phyloP scores from a whole-genome alignment of 257 asterid species.

The Pogostemon cablin region DNA sequence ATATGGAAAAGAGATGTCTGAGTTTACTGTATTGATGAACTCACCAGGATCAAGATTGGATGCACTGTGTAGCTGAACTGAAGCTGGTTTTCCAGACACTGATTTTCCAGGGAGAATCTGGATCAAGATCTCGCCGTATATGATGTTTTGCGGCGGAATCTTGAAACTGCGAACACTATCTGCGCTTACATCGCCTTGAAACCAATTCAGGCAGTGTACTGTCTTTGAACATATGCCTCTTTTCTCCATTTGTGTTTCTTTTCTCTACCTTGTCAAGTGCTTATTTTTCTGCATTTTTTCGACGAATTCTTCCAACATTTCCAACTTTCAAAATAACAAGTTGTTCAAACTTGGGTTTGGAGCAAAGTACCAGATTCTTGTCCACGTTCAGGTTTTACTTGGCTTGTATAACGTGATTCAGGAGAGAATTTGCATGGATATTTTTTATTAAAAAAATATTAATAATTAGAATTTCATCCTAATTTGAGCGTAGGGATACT shows the following conservation, averaged over 20 bases:
- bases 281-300: not conserved
- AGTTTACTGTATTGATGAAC: conserved; percentile 12
- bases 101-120: conserved; percentile 37
- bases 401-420: not conserved
- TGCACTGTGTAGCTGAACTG: conserved; percentile 44
- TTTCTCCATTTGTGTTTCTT: conserved; percentile 14
- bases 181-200: conserved; percentile 33
- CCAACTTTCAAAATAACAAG: conserved; percentile 19
- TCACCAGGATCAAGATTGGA: conserved; percentile 40
- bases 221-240: conserved; percentile 25
- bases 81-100: conserved; percentile 37
- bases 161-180: not conserved
- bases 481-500: too few relatives aligned
- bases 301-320: not conserved
- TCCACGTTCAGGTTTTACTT: conserved; percentile 27
- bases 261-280: conserved; percentile 6
- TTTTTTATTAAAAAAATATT: too few relatives aligned
- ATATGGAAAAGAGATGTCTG: too few relatives aligned
- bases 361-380: conserved; percentile 46
- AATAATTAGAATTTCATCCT: too few relatives aligned
- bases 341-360: conserved; percentile 31
- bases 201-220: conserved; percentile 33
- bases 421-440: not conserved
- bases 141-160: conserved; percentile 14
- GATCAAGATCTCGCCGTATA: conserved; percentile 46